A percentile compares a stretch with the other conserved stretches of the same genome.
phyloP scores from a whole-genome alignment of 73 alveolate genomes.

The Paramecium caudatum region DNA sequence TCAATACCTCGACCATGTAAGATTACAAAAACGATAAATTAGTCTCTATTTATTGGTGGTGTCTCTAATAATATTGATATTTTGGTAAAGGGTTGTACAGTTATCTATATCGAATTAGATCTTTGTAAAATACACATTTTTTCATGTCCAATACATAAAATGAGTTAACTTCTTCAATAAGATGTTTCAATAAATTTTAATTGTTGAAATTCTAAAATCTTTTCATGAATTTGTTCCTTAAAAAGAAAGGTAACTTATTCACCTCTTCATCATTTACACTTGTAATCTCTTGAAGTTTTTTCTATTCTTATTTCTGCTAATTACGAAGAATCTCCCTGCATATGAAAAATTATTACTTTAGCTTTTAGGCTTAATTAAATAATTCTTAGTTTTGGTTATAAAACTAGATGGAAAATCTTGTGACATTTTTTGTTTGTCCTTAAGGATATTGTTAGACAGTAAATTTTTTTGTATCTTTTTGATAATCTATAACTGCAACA shows the following conservation, averaged over 20 bases:
- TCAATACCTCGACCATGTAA: neutral
- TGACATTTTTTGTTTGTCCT: constrained; percentile 50
- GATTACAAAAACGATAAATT: neutral
- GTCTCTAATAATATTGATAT: neutral
- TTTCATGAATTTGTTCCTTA: neutral
- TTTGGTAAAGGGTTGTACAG: neutral
- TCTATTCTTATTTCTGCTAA: neutral
- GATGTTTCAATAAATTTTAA: neutral
- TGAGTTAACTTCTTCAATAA: constrained; percentile 44
- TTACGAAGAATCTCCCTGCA: neutral
- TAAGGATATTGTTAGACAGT: constrained; percentile 50
- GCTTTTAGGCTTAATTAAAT: constrained; percentile 5
- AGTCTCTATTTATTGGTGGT: neutral
- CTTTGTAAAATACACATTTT: constrained; percentile 18
- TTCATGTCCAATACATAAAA: constrained; percentile 53
- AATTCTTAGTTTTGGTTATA: constrained; percentile 14
- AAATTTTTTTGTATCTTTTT: neutral
- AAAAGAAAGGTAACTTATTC: neutral
- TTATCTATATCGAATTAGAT: neutral
- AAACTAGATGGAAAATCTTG: constrained; percentile 27
- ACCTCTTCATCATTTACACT: constrained; percentile 29
- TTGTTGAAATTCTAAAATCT: neutral
- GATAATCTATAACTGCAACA: constrained; percentile 30
- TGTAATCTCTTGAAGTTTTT: neutral
- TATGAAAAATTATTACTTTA: neutral